Conservation (phyloP, 192 early-diverging fungal genomes). For the Coemansia sp. region DNA sequence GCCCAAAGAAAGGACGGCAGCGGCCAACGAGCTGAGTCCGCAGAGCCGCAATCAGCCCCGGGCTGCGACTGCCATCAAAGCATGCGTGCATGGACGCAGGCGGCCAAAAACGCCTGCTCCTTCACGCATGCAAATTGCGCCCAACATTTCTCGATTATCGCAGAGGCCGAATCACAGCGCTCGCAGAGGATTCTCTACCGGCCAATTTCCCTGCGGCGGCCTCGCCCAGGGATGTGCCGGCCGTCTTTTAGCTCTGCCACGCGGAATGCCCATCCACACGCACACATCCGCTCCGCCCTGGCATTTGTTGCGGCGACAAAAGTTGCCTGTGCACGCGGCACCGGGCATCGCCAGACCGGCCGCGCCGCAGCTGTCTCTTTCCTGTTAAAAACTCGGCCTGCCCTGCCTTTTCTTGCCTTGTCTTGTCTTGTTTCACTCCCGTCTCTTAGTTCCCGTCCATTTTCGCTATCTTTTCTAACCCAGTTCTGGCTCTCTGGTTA, state of each 20-base stretch:
- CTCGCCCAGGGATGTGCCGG: neutral
- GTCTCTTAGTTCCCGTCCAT: neutral
- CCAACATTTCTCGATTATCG: conserved; percentile 26
- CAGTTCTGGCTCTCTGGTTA: neutral
- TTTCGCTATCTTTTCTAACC: neutral
- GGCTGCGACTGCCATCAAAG: conserved; percentile 2
- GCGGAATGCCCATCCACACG: conserved; percentile 1
- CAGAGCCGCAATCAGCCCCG: neutral
- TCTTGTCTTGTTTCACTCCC: neutral
- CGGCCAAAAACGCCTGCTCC: conserved; percentile 3
- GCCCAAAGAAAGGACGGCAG: neutral
- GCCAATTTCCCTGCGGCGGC: conserved; percentile 20
- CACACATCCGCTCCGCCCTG: neutral
- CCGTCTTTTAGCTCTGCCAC: neutral
- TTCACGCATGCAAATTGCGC: conserved; percentile 16
- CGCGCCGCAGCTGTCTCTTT: conserved; percentile 10
- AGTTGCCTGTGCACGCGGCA: neutral
- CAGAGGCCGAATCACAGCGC: conserved; percentile 13
- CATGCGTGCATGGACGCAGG: conserved; percentile 11
- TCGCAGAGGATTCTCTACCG: conserved; percentile 8
- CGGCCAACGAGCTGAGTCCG: neutral
- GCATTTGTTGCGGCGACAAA: neutral
- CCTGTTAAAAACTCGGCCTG: conserved; percentile 37
- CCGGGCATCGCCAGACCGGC: neutral
- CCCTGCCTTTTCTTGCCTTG: conserved; percentile 8